phyloP scores from a whole-genome alignment of 768 basidiomycete genomes.

The Coprinopsis marcescibilis region DNA sequence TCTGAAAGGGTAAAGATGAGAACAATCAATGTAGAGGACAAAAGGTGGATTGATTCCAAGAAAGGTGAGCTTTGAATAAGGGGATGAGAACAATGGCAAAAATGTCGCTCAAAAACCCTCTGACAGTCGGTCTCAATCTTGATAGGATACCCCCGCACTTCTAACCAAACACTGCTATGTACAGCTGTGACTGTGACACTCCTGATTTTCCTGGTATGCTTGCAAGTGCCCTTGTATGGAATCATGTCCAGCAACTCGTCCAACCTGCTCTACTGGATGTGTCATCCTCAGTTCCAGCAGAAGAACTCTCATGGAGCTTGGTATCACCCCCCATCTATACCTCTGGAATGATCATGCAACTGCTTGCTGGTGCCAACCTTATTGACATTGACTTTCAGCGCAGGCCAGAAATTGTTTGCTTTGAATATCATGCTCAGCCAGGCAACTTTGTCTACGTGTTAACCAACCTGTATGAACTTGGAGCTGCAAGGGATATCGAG shows the following conservation, averaged over 20 bases:
- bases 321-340: slow-evolving; percentile 97
- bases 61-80: too few species aligned
- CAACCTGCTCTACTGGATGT: slow-evolving; percentile 99
- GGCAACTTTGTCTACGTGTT: slow-evolving; percentile 95
- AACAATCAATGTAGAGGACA: too few species aligned
- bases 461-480: slow-evolving; percentile 94
- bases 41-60: too few species aligned
- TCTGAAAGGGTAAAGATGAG: too few species aligned
- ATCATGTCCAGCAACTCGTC: slow-evolving; percentile 99
- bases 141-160: too few species aligned
- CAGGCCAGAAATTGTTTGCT: slow-evolving; percentile 98
- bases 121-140: too few species aligned
- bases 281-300: slow-evolving; percentile 98
- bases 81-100: too few species aligned
- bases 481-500: slow-evolving; percentile 86
- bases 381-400: slow-evolving; percentile 98
- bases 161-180: slow-evolving; percentile 99
- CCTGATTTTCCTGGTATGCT: slow-evolving; percentile 99
- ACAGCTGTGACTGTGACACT: slow-evolving; percentile 98
- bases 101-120: too few species aligned
- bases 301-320: slow-evolving; percentile 98
- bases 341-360: slow-evolving; percentile 99
- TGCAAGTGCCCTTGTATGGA: slow-evolving; percentile 97
- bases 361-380: slow-evolving; percentile 93
- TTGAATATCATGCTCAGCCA: slow-evolving; percentile 95